A percentile compares a stretch with the other conserved stretches of the same genome.
phyloP scores from a whole-genome alignment of 106 monocot genomes.

The Amphibolis antarctica region DNA sequence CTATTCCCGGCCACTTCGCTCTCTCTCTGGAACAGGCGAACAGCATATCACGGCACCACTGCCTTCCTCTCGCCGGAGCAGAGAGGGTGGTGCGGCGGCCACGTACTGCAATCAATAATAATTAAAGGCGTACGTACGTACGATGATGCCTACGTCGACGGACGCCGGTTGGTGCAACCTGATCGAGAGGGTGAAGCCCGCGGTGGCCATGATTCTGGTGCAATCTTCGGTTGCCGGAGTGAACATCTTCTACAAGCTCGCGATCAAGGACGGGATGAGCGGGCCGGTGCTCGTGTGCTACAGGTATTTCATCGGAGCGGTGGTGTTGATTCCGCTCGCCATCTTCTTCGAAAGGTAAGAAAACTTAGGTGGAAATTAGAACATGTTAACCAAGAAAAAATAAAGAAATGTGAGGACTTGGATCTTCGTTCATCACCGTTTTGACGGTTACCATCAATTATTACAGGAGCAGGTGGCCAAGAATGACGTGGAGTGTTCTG shows the following conservation, averaged over 20 bases:
- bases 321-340: conserved; percentile 37
- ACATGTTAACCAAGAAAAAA: too few species aligned
- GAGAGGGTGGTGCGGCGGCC: too few species aligned
- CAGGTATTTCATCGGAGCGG: conserved; percentile 47
- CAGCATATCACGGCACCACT: too few species aligned
- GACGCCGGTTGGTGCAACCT: not conserved
- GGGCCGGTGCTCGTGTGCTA: conserved; percentile 47
- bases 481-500: conserved; percentile 53
- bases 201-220: conserved; percentile 41
- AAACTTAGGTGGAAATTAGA: too few species aligned
- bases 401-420: too few species aligned
- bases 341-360: conserved; percentile 47
- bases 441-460: not conserved
- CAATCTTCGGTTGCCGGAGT: conserved; percentile 42
- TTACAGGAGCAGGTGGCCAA: conserved; percentile 49
- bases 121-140: too few species aligned
- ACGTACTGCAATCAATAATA: too few species aligned
- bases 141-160: too few species aligned
- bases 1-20: too few species aligned
- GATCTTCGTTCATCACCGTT: not conserved
- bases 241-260: conserved; percentile 61
- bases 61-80: too few species aligned
- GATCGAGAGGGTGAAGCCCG: conserved; percentile 34
- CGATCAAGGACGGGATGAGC: conserved; percentile 64
- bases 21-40: too few species aligned